These are phyloP conservation scores for Paecilomyces formosus DNA, from an alignment of 2,329 filamentous ascomycete species.

Conservation along the genomic window DNA sequence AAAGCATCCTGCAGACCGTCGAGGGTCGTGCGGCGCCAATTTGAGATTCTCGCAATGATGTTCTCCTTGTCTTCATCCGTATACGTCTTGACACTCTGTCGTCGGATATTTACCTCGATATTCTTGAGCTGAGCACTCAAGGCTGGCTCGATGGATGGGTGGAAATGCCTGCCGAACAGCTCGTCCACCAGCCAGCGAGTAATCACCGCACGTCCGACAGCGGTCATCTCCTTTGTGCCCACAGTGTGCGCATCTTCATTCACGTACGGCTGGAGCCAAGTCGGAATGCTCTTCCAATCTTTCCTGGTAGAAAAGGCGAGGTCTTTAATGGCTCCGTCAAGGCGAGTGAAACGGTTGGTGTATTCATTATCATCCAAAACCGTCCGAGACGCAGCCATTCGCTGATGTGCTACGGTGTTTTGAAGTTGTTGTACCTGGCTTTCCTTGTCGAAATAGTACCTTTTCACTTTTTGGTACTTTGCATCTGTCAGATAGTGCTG, in stretches of 20 bases:
- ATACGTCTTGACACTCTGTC: slow-evolving; percentile 62
- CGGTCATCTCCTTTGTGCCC: slow-evolving; percentile 97
- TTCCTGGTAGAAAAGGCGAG: slow-evolving; percentile 94
- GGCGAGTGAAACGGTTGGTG: slow-evolving; percentile 73
- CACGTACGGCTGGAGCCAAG: slow-evolving; percentile 71
- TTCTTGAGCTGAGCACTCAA: slow-evolving; percentile 74
- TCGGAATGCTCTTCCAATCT: slow-evolving; percentile 75
- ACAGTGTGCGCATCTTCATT: slow-evolving; percentile 78
- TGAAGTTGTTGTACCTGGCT: slow-evolving; percentile 88
- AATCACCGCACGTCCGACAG: slow-evolving; percentile 81
- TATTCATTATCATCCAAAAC: slow-evolving; percentile 96
- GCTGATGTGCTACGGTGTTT: slow-evolving; percentile 94
- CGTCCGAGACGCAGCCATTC: slow-evolving; percentile 87
- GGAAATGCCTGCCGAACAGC: slow-evolving; percentile 86
- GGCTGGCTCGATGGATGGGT: slow-evolving; percentile 71
- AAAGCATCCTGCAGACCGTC: slow-evolving; percentile 76
- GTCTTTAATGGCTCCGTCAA: slow-evolving; percentile 92
- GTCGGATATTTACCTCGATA: slow-evolving; percentile 81
- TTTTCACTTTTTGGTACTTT: slow-evolving; percentile 98
- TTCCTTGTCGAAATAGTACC: slow-evolving; percentile 90
- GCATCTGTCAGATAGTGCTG: slow-evolving; percentile 50
- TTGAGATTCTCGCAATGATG: slow-evolving; percentile 76
- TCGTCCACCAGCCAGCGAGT: slow-evolving; percentile 85
- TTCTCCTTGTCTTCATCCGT: slow-evolving; percentile 86
- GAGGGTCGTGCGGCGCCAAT: slow-evolving; percentile 87